Conservation (phyloP, 805 yeast species). For the Schwanniomyces pseudopolymorphus region DNA sequence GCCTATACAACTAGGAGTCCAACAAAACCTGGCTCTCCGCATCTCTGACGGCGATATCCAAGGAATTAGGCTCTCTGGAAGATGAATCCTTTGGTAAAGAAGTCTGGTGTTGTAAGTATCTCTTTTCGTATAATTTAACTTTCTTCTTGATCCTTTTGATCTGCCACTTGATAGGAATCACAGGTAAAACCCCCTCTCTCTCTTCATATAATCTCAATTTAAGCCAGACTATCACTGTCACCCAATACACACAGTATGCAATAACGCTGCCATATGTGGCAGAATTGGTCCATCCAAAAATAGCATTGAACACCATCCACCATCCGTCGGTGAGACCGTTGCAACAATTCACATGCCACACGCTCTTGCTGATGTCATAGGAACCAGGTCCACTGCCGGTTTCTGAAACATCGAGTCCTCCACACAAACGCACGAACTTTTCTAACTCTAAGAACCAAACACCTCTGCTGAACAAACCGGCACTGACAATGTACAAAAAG, state of each 20-base stretch:
- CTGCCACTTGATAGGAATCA: constrained; percentile 63
- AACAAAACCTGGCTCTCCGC: constrained; percentile 11
- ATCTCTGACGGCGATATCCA: constrained; percentile 5
- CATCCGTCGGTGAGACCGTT: constrained; percentile 89
- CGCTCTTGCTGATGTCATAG: constrained; percentile 71
- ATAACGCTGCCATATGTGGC: constrained; percentile 87
- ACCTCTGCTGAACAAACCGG: constrained; percentile 83
- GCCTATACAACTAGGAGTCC: neutral
- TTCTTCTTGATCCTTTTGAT: constrained; percentile 49
- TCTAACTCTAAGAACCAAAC: constrained; percentile 89
- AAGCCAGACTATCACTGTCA: constrained; percentile 45
- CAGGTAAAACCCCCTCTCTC: constrained; percentile 56
- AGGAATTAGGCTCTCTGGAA: neutral
- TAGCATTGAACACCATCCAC: constrained; percentile 88
- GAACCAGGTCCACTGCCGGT: constrained; percentile 93
- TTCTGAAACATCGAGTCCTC: constrained; percentile 83
- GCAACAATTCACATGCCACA: constrained; percentile 96
- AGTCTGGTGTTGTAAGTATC: constrained; percentile 9
- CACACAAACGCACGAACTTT: constrained; percentile 66
- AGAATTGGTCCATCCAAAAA: constrained; percentile 91
- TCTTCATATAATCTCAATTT: constrained; percentile 49
- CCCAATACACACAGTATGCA: constrained; percentile 75
- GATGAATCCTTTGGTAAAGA: neutral
- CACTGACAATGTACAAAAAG: constrained; percentile 79
- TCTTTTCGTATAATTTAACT: constrained; percentile 19